Evolutionary conservation across 2,329 filamentous ascomycete genomes (phyloP), one percentile per base, ranked within the genome.

Genomic region (Blumeriella jaapii): DNA sequence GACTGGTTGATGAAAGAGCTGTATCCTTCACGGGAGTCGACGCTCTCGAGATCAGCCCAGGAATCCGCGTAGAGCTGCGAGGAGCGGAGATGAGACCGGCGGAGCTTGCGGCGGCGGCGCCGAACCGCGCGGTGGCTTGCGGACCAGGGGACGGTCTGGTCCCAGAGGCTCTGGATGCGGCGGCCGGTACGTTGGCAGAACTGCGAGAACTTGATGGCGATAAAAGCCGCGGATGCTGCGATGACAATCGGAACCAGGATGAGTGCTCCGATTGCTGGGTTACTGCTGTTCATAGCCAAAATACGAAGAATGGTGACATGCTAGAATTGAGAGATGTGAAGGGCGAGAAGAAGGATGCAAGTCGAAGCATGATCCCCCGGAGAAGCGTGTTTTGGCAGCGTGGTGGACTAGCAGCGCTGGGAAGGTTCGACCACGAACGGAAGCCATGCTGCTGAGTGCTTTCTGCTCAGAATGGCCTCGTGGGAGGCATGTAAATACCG

Each of bases 161-260:
- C 26, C 48, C 47, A 38, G 44, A 47, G 39, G 46, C 40, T 29
- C 39, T 40, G 38, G 41, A 38, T 49, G 39, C 29, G 38, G 14
- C 31, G 19, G 27, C 40, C 24, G 19, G 50, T 41, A 18, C 37
- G 40, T 36, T 49, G 39, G 32, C 32, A 49, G 41, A 45, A 40
- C 33, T 47, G 41, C 24, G 46, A 36, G 23, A 45, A 42, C 37
- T 56, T 52, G 18, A 58, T 35, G 18, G 50, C 51, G 34, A 55
- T 46, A 38, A 48, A 53, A 46, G 54, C 54, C 44, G 51, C 51
- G 19, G 49, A 52, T 36, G 40, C 45, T 41, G 52, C 56, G 23
- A 67, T 55, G 37, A 60, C 48, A 40, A 68, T 64, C 25, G 64
- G 64, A 36, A 68, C 59, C 29, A 67, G 50, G 38, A 67, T 55